Conservation (phyloP, 2,329 filamentous ascomycete species). For the Hyphodiscus sp. region DNA sequence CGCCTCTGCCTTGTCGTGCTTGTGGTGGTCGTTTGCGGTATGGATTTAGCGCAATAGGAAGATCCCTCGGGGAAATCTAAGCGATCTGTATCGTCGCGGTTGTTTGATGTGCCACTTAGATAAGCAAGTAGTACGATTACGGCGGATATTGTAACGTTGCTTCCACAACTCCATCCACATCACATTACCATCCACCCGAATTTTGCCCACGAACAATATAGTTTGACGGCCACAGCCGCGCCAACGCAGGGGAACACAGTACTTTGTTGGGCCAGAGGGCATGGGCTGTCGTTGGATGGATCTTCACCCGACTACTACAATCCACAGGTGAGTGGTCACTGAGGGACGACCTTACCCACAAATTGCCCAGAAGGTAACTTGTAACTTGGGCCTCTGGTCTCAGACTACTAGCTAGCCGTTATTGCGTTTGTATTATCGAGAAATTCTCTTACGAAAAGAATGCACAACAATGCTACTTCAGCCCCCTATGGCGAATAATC, state of each 20-base stretch:
- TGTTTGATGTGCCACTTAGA: slow-evolving; percentile 1
- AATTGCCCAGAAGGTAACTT: not conserved
- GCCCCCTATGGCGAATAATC: not conserved
- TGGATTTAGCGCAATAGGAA: not conserved
- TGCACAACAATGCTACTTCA: not conserved
- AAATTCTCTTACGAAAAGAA: not conserved
- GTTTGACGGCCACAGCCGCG: slow-evolving; percentile 2
- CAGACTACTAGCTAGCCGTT: not conserved
- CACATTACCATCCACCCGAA: not conserved
- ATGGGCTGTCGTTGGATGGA: not conserved
- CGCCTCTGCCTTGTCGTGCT: not conserved
- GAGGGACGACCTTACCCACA: not conserved
- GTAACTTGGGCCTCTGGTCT: not conserved
- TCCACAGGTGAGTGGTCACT: not conserved
- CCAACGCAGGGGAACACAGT: slow-evolving; percentile 7
- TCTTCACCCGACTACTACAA: not conserved
- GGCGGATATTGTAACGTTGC: slow-evolving; percentile 13
- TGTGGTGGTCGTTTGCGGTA: not conserved
- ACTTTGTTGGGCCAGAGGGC: not conserved
- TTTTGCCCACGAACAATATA: not conserved
- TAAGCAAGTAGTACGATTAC: slow-evolving; percentile 5
- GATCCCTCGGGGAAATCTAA: not conserved
- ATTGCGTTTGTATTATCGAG: not conserved
- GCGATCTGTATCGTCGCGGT: not conserved
- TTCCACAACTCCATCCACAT: not conserved